These are phyloP conservation scores for Ceratocystis papillata DNA, from an alignment of 2,329 filamentous ascomycete genomes.

Conservation along the genomic window DNA sequence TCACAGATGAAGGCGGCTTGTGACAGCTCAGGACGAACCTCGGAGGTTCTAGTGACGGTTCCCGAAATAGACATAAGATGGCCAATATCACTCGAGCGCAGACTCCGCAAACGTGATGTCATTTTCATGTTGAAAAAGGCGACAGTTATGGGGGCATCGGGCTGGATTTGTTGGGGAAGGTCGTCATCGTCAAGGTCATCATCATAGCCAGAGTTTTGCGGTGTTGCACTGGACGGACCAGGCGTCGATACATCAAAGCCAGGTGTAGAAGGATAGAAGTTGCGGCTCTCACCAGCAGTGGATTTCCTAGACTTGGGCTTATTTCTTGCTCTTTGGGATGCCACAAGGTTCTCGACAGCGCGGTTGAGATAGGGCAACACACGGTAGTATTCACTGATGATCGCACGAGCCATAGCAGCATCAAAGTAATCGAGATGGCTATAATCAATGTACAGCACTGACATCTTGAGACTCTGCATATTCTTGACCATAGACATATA, in stretches of 20 bases:
- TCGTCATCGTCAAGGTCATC: constrained; percentile 42
- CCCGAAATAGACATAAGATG: constrained; percentile 91
- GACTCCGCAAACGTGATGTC: constrained; percentile 71
- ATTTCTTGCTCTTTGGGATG: constrained; percentile 10
- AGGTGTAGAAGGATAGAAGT: constrained; percentile 21
- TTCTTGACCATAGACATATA: constrained; percentile 76
- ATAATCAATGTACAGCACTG: constrained; percentile 78
- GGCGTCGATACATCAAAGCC: constrained; percentile 21
- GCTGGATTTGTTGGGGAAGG: constrained; percentile 33
- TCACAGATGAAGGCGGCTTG: constrained; percentile 89
- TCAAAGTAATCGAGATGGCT: constrained; percentile 70
- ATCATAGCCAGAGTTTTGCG: constrained; percentile 21
- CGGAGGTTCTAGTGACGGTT: constrained; percentile 90
- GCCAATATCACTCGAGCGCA: constrained; percentile 83
- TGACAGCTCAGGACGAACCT: constrained; percentile 88
- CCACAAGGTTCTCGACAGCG: constrained; percentile 34
- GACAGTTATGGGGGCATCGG: constrained; percentile 87
- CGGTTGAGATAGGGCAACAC: constrained; percentile 85
- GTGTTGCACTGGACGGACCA: constrained; percentile 22
- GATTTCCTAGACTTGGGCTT: constrained; percentile 18
- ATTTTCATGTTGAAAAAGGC: constrained; percentile 89
- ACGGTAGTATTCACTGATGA: constrained; percentile 86
- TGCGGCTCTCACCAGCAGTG: constrained; percentile 13
- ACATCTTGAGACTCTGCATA: constrained; percentile 62
- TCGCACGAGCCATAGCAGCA: constrained; percentile 70